Base-by-base conservation (phyloP, 768 basidiomycete species). In the Crepidotus variabilis region DNA sequence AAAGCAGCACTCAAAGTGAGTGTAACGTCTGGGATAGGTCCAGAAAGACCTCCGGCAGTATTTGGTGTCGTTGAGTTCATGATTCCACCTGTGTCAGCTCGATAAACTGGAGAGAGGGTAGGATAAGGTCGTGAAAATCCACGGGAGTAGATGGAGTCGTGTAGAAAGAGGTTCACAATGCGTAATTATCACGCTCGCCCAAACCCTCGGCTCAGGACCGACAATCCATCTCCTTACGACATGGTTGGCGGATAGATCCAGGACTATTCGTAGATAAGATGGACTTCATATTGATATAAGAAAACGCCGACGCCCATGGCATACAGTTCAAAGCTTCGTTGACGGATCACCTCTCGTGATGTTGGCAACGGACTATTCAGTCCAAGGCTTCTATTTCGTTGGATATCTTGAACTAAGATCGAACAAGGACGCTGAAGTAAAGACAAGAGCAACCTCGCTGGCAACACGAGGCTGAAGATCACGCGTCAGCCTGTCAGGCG, bases 1-100 rank as follows among this genome's bases (percentile, higher is more conserved):
- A 69, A 70, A 6, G 67, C 70, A 5, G 65, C 65, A 1, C 63
- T 65, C 16, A 71, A 50, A 5, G 67, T 69, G 22, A 63, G 24
- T 47, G 59, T 59, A 18, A 65, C 21, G 49, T 61, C 57, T 22
- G 48, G 57, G 21, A 14, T 43, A 18, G n/a, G 14, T 20, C 20
- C 13, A 46, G 28, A 52, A 39, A 14, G 2, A 32, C 47, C 33
- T 22, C 52, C 46, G 16, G 60, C 7, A n/a, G 55, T 23, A 24
- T 43, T 56, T 11, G 58, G 11, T 6, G 48, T 56, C 13, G 60
- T 64, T 13, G 59, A 7, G 59, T 60, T 64, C 63, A 63, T 62
- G 55, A 39, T 61, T n/a, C n/a, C 59, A 60, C 51, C 59, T 52
- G 35, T 52, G n/a, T 57, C 56, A 60, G 35, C 54, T 59, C 52